These are phyloP conservation scores for Neurospora sp. DNA, from an alignment of 495 filamentous ascomycete genomes.

Conservation along the genomic window DNA sequence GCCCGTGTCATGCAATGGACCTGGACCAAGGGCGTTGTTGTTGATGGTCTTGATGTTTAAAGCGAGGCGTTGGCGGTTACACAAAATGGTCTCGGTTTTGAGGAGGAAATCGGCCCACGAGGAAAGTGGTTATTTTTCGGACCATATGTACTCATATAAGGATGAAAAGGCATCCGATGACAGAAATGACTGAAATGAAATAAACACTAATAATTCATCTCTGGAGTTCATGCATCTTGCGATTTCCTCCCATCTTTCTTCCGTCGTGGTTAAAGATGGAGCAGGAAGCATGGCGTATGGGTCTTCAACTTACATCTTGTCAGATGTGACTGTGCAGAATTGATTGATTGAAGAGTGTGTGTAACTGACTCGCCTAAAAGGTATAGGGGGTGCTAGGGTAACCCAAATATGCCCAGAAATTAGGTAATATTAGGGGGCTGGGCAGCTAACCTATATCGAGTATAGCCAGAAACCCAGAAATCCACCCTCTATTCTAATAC, in stretches of 20 bases:
- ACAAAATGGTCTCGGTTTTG: background rate
- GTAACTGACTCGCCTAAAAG: too few relatives aligned
- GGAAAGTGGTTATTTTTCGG: background rate
- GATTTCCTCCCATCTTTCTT: background rate
- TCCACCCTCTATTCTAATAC: too few relatives aligned
- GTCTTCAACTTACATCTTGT: too few relatives aligned
- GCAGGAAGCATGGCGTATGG: background rate
- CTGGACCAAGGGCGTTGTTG: conserved; percentile 61
- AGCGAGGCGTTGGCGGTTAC: conserved; percentile 2
- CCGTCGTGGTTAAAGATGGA: background rate
- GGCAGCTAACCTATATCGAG: too few relatives aligned
- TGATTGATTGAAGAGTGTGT: too few relatives aligned
- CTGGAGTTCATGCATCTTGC: background rate
- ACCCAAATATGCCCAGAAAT: too few relatives aligned
- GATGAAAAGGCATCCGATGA: background rate
- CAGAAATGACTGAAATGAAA: background rate
- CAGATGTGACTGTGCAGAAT: too few relatives aligned
- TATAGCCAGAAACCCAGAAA: too few relatives aligned
- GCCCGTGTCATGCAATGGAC: conserved; percentile 58
- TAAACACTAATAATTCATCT: background rate
- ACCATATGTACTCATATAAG: background rate
- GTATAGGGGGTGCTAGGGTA: too few relatives aligned
- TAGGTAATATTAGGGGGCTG: too few relatives aligned
- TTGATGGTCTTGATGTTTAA: conserved; percentile 66
- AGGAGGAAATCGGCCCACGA: background rate